Evolutionary conservation across 176 grass and related monocot species (phyloP).

Genomic region (Oryza punctata): DNA sequence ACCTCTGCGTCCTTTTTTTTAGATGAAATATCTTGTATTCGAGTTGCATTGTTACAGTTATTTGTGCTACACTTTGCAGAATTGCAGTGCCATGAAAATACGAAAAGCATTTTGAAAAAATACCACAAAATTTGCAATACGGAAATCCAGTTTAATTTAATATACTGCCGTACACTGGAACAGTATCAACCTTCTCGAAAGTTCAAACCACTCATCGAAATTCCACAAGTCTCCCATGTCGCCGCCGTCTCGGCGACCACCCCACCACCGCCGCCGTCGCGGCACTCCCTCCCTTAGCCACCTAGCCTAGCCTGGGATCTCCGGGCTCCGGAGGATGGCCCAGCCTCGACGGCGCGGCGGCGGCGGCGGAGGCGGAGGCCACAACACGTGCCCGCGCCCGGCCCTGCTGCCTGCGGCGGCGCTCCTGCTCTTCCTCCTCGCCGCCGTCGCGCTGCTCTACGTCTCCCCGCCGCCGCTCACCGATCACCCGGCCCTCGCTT

Average conservation of each 20-base stretch:
- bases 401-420: constrained; percentile 38
- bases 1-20: no score
- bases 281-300: neutral
- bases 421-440: constrained; percentile 67
- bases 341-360: constrained; percentile 55
- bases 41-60: neutral
- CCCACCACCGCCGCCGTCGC: constrained; percentile 23
- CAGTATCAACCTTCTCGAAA: neutral
- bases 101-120: neutral
- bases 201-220: constrained; percentile 36
- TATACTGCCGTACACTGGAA: neutral
- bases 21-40: neutral
- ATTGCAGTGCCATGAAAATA: no score
- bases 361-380: constrained; percentile 19
- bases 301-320: constrained; percentile 28
- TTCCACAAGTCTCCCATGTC: constrained; percentile 5
- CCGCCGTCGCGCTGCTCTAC: constrained; percentile 58
- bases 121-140: neutral
- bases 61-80: no score
- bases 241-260: constrained; percentile 22
- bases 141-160: neutral
- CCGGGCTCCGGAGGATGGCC: constrained; percentile 49
- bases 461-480: constrained; percentile 61
- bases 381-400: constrained; percentile 48
- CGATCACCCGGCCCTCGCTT: constrained; percentile 60